phyloP scores from a whole-genome alignment of 306 rosid genomes.

The Ceratonia siliqua region DNA sequence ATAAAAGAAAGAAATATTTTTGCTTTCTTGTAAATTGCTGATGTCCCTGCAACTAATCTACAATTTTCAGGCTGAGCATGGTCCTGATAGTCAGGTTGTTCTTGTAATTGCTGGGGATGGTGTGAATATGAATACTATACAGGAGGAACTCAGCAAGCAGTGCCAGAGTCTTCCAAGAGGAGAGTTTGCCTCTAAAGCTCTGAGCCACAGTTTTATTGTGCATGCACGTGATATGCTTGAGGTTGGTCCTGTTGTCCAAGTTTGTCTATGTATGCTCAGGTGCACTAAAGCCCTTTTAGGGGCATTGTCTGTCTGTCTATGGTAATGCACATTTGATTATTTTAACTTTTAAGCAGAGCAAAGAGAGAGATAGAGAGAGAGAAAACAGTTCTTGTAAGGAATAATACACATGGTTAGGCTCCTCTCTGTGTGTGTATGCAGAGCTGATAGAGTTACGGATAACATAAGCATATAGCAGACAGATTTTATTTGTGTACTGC shows the following conservation, averaged over 20 bases:
- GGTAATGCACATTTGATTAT: not conserved
- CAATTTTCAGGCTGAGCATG: conserved; percentile 92
- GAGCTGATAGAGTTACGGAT: not conserved
- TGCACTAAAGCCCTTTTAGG: not conserved
- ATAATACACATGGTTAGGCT: not conserved
- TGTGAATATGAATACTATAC: conserved; percentile 73
- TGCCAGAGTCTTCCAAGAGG: conserved; percentile 95
- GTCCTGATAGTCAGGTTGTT: conserved; percentile 99
- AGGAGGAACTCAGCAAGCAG: conserved; percentile 82
- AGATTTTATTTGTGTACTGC: not conserved
- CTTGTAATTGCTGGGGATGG: conserved; percentile 90
- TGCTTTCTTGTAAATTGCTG: conserved; percentile 17
- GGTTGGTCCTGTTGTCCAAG: conserved; percentile 52
- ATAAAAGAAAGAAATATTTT: not conserved
- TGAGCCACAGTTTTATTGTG: conserved; percentile 88
- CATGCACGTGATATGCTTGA: conserved; percentile 86
- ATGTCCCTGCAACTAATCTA: conserved; percentile 30
- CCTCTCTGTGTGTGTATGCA: not conserved
- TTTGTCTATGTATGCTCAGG: not conserved
- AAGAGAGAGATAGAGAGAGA: not conserved
- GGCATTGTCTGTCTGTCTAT: not conserved
- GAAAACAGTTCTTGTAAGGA: conserved; percentile 13
- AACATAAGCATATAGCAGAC: not conserved
- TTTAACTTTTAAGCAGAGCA: not conserved
- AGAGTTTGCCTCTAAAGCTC: conserved; percentile 82